Percentiles rank a stretch among this genome's conserved stretches.
Conservation (phyloP, 2,329 filamentous ascomycete genomes). For the Xylaria hypoxylon region DNA sequence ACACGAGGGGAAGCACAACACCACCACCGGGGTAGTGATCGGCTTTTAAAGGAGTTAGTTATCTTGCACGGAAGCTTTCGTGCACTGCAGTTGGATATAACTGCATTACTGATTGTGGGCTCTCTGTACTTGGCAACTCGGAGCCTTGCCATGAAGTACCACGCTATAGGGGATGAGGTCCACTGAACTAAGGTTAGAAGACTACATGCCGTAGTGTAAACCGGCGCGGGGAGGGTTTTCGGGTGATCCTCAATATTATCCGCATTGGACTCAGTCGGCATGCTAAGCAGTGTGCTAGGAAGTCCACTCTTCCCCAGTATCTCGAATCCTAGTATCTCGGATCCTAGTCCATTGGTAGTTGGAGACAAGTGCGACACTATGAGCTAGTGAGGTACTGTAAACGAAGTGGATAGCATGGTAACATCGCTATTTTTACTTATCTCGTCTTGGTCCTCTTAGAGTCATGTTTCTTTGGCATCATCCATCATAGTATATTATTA, state of each 20-base stretch:
- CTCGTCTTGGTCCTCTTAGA: constrained; percentile 15
- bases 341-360: background rate
- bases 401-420: constrained; percentile 22
- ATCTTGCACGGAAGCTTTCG: constrained; percentile 26
- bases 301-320: constrained; percentile 16
- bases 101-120: constrained; percentile 16
- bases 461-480: no score
- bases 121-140: constrained; percentile 15
- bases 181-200: constrained; percentile 8
- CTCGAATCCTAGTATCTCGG: constrained; percentile 12
- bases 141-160: constrained; percentile 8
- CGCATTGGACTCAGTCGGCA: constrained; percentile 16
- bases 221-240: constrained; percentile 17
- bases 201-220: constrained; percentile 17
- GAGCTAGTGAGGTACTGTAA: background rate
- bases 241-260: constrained; percentile 30
- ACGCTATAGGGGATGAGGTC: constrained; percentile 28
- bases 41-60: constrained; percentile 26
- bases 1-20: constrained; percentile 21
- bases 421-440: constrained; percentile 18
- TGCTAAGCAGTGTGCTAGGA: constrained; percentile 12
- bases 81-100: constrained; percentile 23
- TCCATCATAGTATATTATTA: background rate
- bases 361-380: background rate
- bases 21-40: constrained; percentile 24